phyloP scores from a whole-genome alignment of 306 rosid species.

The Lathyrus tuberosus region DNA sequence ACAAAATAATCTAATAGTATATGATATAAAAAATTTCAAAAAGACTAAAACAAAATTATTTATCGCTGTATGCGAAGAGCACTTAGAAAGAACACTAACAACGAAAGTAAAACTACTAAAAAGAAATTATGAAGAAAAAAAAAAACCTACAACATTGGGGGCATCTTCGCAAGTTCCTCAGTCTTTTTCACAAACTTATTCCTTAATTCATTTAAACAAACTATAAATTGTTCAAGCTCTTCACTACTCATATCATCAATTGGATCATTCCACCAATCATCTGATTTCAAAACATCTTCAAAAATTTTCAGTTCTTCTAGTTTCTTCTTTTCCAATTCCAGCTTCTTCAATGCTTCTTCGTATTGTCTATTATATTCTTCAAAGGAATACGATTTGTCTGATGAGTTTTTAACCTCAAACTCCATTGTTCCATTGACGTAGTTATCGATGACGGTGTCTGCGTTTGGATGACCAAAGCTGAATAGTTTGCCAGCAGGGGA shows the following conservation, averaged over 20 bases:
- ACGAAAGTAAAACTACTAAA: too few species aligned
- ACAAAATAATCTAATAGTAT: too few species aligned
- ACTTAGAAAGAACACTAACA: too few species aligned
- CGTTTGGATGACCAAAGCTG: constrained; percentile 50
- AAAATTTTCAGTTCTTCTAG: constrained; percentile 3
- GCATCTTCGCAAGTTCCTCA: constrained; percentile 13
- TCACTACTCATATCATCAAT: constrained; percentile 44
- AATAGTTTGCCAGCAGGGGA: constrained; percentile 51
- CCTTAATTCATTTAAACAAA: constrained; percentile 44
- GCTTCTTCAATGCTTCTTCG: constrained; percentile 34
- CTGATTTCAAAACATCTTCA: constrained; percentile 13
- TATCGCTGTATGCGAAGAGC: too few species aligned
- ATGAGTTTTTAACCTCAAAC: not conserved
- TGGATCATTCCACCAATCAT: constrained; percentile 47
- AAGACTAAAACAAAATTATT: too few species aligned
- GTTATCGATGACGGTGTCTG: constrained; percentile 35
- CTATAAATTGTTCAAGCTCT: constrained; percentile 39
- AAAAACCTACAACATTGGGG: too few species aligned
- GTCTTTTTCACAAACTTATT: constrained; percentile 35
- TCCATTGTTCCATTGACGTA: constrained; percentile 10
- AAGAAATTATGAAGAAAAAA: too few species aligned
- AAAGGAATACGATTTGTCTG: not conserved
- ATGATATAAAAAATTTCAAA: too few species aligned
- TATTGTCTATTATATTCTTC: constrained; percentile 40
- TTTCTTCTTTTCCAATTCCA: constrained; percentile 47